A percentile compares a stretch with the other conserved stretches of the same genome.
Evolutionary conservation across 352 stramenopile species (phyloP).

Genomic region (Phytopythium montanum): DNA sequence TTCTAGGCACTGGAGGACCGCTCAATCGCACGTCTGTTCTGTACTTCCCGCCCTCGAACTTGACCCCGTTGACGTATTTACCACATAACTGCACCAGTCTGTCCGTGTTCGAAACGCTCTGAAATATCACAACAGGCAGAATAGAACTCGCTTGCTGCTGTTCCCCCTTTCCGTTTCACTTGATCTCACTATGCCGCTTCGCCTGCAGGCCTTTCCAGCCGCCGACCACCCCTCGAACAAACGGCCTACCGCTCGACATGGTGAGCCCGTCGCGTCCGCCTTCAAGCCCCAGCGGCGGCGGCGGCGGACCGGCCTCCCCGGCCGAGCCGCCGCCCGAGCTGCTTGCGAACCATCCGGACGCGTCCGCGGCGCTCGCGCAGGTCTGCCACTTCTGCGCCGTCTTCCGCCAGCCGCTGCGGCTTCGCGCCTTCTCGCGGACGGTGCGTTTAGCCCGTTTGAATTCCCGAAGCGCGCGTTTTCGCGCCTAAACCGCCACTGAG

Average conservation of each 20-base stretch:
- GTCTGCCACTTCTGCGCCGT: constrained; percentile 72
- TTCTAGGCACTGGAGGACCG: background rate
- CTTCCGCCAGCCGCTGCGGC: constrained; percentile 67
- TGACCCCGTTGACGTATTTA: background rate
- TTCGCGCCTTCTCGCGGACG: constrained; percentile 69
- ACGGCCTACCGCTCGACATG: constrained; percentile 8
- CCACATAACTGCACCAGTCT: background rate
- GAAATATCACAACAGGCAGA: background rate
- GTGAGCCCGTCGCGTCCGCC: constrained; percentile 16
- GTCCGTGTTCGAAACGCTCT: background rate
- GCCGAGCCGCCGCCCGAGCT: constrained; percentile 5
- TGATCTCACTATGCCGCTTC: background rate
- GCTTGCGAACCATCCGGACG: constrained; percentile 21
- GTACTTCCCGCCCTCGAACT: background rate
- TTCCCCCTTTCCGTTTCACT: constrained; percentile 1
- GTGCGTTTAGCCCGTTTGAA: constrained; percentile 29
- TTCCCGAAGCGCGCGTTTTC: constrained; percentile 6
- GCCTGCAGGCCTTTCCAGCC: background rate
- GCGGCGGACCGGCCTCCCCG: constrained; percentile 18
- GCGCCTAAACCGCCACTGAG: background rate
- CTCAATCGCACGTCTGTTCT: background rate
- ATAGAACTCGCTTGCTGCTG: background rate
- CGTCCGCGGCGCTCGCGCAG: constrained; percentile 58
- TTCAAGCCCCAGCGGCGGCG: constrained; percentile 21
- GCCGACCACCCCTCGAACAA: constrained; percentile 3